Evolutionary conservation across 345 rosid species (phyloP).

Genomic region (Eucalyptus cloeziana): DNA sequence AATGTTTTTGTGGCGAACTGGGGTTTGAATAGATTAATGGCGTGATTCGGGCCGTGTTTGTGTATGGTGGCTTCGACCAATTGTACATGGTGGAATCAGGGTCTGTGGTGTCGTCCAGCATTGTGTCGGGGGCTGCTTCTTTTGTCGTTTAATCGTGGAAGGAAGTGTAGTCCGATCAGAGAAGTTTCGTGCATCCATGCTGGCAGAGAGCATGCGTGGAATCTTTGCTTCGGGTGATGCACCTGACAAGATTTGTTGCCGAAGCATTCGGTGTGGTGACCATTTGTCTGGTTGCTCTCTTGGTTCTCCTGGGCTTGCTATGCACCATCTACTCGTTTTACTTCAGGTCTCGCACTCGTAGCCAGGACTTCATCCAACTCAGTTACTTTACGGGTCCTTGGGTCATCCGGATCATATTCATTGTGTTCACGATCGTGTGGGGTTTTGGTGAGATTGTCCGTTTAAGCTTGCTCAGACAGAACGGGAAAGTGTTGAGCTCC

Average conservation of each 20-base stretch:
- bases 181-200: constrained; percentile 83
- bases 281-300: constrained; percentile 68
- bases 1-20: not conserved
- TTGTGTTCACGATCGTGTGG: constrained; percentile 77
- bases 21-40: not conserved
- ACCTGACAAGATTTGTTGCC: constrained; percentile 90
- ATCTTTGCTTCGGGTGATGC: constrained; percentile 98
- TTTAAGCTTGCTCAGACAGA: constrained; percentile 54
- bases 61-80: not conserved
- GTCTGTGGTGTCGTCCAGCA: not conserved
- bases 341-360: constrained; percentile 68
- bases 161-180: constrained; percentile 20
- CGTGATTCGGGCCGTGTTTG: not conserved
- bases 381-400: constrained; percentile 85
- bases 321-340: constrained; percentile 76
- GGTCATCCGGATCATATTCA: constrained; percentile 66
- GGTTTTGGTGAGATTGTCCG: constrained; percentile 78
- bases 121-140: not conserved
- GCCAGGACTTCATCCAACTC: constrained; percentile 42
- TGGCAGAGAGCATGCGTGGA: constrained; percentile 99
- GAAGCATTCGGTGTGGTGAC: constrained; percentile 98
- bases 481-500: constrained; percentile 39
- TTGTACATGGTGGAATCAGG: not conserved
- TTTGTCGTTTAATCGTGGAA: constrained; percentile 13
- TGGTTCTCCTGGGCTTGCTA: constrained; percentile 59